A percentile compares a stretch with the other conserved stretches of the same genome.
Conservation (phyloP, 2,329 filamentous ascomycete species). For the Paradendryphiella salina region DNA sequence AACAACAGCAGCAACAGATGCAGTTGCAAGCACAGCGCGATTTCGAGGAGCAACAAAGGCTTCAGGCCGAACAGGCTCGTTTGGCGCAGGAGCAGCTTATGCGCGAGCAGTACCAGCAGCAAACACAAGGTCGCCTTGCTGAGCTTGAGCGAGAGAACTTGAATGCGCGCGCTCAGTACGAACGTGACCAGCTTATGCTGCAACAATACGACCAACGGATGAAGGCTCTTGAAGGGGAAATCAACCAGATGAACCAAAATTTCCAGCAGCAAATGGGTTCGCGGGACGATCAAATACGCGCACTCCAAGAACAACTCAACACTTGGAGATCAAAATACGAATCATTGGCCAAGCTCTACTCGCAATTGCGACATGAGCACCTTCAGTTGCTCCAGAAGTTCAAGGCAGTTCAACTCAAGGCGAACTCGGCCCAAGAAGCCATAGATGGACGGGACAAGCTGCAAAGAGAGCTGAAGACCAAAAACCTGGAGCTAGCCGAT, state of each 20-base stretch:
- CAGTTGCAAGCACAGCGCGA: conserved; percentile 85
- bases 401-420: conserved; percentile 94
- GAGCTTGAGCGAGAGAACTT: conserved; percentile 95
- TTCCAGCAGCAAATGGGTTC: conserved; percentile 82
- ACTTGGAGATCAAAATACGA: conserved; percentile 98
- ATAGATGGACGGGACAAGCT: conserved; percentile 94
- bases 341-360: conserved; percentile 93
- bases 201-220: conserved; percentile 94
- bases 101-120: conserved; percentile 85
- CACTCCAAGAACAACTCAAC: conserved; percentile 94
- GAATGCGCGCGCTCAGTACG: conserved; percentile 90
- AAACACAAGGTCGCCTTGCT: conserved; percentile 92
- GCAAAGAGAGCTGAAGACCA: conserved; percentile 97
- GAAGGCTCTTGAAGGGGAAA: conserved; percentile 87
- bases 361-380: conserved; percentile 92
- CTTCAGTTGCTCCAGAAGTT: conserved; percentile 94
- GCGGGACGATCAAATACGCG: conserved; percentile 90
- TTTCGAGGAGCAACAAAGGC: conserved; percentile 94
- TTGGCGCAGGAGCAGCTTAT: conserved; percentile 88
- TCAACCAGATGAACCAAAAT: conserved; percentile 78
- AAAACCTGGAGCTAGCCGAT: conserved; percentile 96
- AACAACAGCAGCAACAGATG: conserved; percentile 78
- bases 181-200: conserved; percentile 94
- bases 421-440: conserved; percentile 93
- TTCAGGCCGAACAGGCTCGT: conserved; percentile 84